A percentile compares a stretch with the other conserved stretches of the same genome.
Evolutionary conservation across 768 basidiomycete genomes (phyloP).

Genomic region (Lepiota brunneoincarnata): DNA sequence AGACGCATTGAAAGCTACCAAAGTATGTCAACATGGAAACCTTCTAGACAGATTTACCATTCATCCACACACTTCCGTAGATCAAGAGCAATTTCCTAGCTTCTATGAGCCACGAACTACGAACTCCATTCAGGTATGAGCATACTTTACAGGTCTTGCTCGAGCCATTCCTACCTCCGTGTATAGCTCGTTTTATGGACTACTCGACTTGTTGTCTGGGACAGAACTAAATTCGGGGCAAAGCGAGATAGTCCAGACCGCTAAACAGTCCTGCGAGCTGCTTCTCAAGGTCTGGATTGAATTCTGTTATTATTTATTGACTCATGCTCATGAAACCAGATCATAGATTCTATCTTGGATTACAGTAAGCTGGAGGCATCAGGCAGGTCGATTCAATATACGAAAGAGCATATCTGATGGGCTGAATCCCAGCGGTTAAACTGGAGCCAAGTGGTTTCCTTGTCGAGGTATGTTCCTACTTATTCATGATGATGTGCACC

Average conservation of each 20-base stretch:
- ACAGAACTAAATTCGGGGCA: constrained; percentile 70
- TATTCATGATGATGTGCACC: background rate
- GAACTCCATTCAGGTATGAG: constrained; percentile 71
- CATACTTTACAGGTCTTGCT: background rate
- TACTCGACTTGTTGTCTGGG: constrained; percentile 70
- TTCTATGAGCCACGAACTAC: constrained; percentile 75
- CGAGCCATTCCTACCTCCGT: background rate
- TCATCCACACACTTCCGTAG: constrained; percentile 26
- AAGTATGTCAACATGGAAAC: constrained; percentile 35
- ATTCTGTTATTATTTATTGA: background rate
- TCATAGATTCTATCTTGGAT: constrained; percentile 77
- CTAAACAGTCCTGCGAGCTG: constrained; percentile 75
- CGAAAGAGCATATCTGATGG: background rate
- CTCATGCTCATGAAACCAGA: constrained; percentile 35
- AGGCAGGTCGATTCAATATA: constrained; percentile 30
- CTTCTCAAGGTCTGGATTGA: constrained; percentile 51
- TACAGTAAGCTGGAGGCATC: constrained; percentile 81
- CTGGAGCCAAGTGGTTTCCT: constrained; percentile 64
- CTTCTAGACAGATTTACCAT: background rate
- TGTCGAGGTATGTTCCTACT: constrained; percentile 46
- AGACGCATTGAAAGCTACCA: constrained; percentile 72
- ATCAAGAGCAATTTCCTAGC: constrained; percentile 79
- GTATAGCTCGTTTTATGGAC: constrained; percentile 68
- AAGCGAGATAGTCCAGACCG: constrained; percentile 77
- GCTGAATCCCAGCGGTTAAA: constrained; percentile 50